phyloP scores from a whole-genome alignment of 192 early-diverging fungal species.

The Umbelopsis ramanniana region DNA sequence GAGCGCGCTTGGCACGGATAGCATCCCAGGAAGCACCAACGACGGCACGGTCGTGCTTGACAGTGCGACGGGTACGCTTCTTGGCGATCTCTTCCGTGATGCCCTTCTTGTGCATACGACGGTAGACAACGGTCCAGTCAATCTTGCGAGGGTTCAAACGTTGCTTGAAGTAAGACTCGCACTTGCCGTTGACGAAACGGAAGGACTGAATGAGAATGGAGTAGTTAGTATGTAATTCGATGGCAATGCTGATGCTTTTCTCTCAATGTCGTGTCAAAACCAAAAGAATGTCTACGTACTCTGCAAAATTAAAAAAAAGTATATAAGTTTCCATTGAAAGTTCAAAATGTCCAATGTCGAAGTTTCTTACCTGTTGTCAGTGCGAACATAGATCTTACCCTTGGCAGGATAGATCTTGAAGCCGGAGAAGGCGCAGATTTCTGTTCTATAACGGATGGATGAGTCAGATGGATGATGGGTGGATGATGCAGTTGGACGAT shows the following conservation, averaged over 20 bases:
- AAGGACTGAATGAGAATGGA: slow-evolving; percentile 63
- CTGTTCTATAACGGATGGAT: slow-evolving; percentile 60
- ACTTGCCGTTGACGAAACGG: slow-evolving; percentile 98
- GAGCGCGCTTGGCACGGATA: slow-evolving; percentile 96
- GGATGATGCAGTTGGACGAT: background rate
- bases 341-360: background rate
- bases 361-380: slow-evolving; percentile 71
- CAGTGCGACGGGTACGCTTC: slow-evolving; percentile 93
- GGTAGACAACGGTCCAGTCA: slow-evolving; percentile 95
- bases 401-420: slow-evolving; percentile 99
- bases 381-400: slow-evolving; percentile 91
- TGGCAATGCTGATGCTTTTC: background rate
- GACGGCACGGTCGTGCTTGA: slow-evolving; percentile 95
- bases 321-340: background rate
- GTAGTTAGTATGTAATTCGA: background rate
- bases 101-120: slow-evolving; percentile 99
- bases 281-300: slow-evolving; percentile 6
- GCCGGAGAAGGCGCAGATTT: slow-evolving; percentile 96
- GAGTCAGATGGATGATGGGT: background rate
- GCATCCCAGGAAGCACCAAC: slow-evolving; percentile 95
- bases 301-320: slow-evolving; percentile 38
- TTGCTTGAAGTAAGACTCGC: slow-evolving; percentile 96
- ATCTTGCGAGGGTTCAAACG: slow-evolving; percentile 98
- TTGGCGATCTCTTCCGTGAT: slow-evolving; percentile 93
- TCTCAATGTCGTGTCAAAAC: too few species aligned